Percentiles rank a stretch among this genome's conserved stretches.
Evolutionary conservation across 2,329 filamentous ascomycete genomes (phyloP).

Genomic region (Ophiostoma sp.): DNA sequence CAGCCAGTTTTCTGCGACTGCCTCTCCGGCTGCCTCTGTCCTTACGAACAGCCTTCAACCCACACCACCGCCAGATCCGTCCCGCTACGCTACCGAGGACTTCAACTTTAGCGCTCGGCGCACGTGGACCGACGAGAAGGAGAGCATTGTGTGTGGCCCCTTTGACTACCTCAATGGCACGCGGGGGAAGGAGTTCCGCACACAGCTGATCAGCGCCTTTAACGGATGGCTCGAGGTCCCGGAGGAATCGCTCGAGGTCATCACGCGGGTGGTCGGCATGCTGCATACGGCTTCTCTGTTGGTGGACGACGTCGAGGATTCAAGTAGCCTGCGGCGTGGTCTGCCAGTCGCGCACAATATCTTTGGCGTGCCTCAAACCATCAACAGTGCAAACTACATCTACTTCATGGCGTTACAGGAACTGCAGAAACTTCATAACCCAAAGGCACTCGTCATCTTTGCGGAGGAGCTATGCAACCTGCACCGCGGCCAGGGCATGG

Average conservation of each 20-base stretch:
- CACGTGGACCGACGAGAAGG: slow-evolving; percentile 68
- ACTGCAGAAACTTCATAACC: slow-evolving; percentile 63
- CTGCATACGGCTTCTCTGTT: slow-evolving; percentile 78
- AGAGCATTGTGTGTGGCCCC: slow-evolving; percentile 69
- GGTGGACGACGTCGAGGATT: slow-evolving; percentile 82
- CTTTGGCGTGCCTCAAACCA: slow-evolving; percentile 80
- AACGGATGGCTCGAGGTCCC: slow-evolving; percentile 76
- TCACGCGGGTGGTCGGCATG: slow-evolving; percentile 77
- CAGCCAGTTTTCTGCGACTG: slow-evolving; percentile 19
- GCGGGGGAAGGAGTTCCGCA: slow-evolving; percentile 79
- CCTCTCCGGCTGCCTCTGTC: slow-evolving; percentile 5
- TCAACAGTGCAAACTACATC: slow-evolving; percentile 85
- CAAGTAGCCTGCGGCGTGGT: slow-evolving; percentile 66
- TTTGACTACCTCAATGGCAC: slow-evolving; percentile 75
- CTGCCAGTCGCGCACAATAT: slow-evolving; percentile 78
- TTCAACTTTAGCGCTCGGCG: slow-evolving; percentile 47
- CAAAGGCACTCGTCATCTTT: slow-evolving; percentile 62
- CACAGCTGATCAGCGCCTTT: slow-evolving; percentile 73
- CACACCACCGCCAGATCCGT: slow-evolving; percentile 43
- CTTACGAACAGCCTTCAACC: slow-evolving; percentile 31
- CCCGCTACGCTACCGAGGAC: slow-evolving; percentile 51
- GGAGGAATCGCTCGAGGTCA: slow-evolving; percentile 60
- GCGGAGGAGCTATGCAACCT: slow-evolving; percentile 79
- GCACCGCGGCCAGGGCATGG: slow-evolving; percentile 84
- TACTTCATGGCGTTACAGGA: slow-evolving; percentile 78